Evolutionary conservation across 2,329 filamentous ascomycete species (phyloP), one percentile per base, ranked within the genome.

Genomic region (Ceratocystis smalleyi): DNA sequence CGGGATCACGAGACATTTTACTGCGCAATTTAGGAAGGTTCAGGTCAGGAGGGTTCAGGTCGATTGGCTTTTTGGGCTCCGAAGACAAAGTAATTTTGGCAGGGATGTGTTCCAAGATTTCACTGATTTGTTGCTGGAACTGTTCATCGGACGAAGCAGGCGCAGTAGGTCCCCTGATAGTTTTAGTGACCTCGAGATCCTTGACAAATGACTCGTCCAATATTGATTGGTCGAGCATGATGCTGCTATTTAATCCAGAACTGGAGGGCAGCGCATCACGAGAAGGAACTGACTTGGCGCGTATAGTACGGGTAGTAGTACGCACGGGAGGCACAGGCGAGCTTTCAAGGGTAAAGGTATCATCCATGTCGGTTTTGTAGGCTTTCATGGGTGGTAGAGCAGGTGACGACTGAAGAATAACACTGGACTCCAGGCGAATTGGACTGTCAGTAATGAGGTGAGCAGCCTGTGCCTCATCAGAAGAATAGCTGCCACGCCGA

Each of bases 101-200:
- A 1, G 90, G 89, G 67, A 95, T 88, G 22, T 81, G 86, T 65
- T 84, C 83, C 47, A 95, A 80, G 65, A 95, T 88, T 62, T 87
- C 83, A 70, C 83, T 87, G 60, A 95, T 91, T 71, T 91, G 89
- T 67, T 85, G 83, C 68, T 90, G 88, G 15, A 95, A 78, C 64
- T 89, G 82, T 68, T 89, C 85, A 68, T 87, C 83, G 4, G 60
- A 59, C 7, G 60, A 59, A 5, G 40, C 0, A 4, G 72, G 71
- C 1, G 74, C 71, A 51, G 70, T 71, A 8, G 51, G 51, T 12
- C 40, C 59, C n/a, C 40, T 43, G 15, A 65, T 59, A 5, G 74
- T 71, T 8, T 68, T 67, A 0, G 73, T 73, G 59, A 76, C 74
- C 10, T 81, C 79, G 27, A 76, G 75, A 45, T 78, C 78, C n/a